phyloP scores from a whole-genome alignment of 2,329 filamentous ascomycete genomes.

The Magnaporthiopsis incrustans region DNA sequence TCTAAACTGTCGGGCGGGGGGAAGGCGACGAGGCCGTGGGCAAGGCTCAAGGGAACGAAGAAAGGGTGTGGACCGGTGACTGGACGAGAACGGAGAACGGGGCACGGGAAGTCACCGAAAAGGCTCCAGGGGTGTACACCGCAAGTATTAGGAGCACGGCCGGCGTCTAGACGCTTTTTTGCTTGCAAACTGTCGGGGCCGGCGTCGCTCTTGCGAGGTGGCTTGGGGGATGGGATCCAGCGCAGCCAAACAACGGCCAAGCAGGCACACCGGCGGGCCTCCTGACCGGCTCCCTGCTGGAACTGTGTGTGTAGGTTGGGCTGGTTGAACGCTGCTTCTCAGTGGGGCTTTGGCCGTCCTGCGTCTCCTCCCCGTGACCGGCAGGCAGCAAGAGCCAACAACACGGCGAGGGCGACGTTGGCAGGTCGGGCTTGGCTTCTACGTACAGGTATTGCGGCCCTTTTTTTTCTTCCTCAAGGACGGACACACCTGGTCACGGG shows the following conservation, averaged over 20 bases:
- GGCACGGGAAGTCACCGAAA: neutral
- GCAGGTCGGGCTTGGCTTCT: neutral
- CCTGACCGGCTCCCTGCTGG: neutral
- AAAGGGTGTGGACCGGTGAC: neutral
- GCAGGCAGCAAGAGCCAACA: neutral
- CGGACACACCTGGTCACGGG: neutral
- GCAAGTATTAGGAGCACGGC: neutral
- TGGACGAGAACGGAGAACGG: neutral
- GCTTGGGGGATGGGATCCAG: neutral
- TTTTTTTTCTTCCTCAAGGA: neutral
- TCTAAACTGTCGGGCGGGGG: neutral
- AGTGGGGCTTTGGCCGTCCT: neutral
- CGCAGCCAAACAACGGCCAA: neutral
- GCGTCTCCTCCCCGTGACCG: neutral
- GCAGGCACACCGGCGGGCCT: neutral
- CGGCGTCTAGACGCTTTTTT: neutral
- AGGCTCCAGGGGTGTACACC: neutral
- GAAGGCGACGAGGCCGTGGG: neutral
- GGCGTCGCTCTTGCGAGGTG: neutral
- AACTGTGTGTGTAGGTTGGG: neutral
- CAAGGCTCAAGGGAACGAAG: neutral
- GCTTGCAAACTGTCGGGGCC: neutral
- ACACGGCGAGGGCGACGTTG: neutral
- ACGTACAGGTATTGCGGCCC: neutral
- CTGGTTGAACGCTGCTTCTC: neutral